Conservation (phyloP, 371 early-diverging fungal genomes). For the Syncephalastrum monosporum region DNA sequence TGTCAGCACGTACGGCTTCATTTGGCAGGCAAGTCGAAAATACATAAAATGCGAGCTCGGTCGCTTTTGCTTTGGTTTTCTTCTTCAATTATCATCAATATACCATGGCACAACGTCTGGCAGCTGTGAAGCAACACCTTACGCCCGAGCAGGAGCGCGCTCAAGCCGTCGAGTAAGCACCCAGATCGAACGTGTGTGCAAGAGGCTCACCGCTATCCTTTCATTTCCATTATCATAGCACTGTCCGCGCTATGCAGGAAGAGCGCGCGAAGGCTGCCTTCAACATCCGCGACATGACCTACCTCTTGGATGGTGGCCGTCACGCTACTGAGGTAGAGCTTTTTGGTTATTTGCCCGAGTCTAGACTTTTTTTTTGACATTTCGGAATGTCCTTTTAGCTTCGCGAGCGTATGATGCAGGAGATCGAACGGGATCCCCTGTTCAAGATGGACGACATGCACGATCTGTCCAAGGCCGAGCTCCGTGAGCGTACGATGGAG, state of each 20-base stretch:
- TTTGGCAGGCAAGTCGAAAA: slow-evolving; percentile 3
- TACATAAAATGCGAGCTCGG: slow-evolving; percentile 5
- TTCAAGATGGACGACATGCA: slow-evolving; percentile 82
- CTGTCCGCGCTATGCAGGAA: slow-evolving; percentile 49
- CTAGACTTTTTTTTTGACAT: background rate
- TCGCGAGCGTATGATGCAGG: slow-evolving; percentile 81
- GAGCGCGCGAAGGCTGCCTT: slow-evolving; percentile 82
- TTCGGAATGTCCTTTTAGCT: slow-evolving; percentile 32
- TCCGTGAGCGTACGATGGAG: slow-evolving; percentile 87
- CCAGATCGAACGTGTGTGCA: too few relatives aligned
- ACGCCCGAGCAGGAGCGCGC: slow-evolving; percentile 25
- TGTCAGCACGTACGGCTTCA: slow-evolving; percentile 6
- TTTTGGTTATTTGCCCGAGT: background rate
- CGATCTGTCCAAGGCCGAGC: slow-evolving; percentile 73
- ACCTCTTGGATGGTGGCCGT: slow-evolving; percentile 81
- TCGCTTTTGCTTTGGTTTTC: background rate
- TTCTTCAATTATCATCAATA: background rate
- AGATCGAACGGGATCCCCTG: slow-evolving; percentile 87
- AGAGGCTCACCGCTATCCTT: background rate
- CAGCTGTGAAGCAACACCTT: slow-evolving; percentile 30
- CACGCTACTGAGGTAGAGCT: slow-evolving; percentile 53
- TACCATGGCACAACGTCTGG: slow-evolving; percentile 17
- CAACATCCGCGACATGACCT: slow-evolving; percentile 74
- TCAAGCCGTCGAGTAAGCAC: slow-evolving; percentile 28
- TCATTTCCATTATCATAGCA: slow-evolving; percentile 19